Conservation (phyloP, 2,329 filamentous ascomycete species). For the Penicillium occitanis region DNA sequence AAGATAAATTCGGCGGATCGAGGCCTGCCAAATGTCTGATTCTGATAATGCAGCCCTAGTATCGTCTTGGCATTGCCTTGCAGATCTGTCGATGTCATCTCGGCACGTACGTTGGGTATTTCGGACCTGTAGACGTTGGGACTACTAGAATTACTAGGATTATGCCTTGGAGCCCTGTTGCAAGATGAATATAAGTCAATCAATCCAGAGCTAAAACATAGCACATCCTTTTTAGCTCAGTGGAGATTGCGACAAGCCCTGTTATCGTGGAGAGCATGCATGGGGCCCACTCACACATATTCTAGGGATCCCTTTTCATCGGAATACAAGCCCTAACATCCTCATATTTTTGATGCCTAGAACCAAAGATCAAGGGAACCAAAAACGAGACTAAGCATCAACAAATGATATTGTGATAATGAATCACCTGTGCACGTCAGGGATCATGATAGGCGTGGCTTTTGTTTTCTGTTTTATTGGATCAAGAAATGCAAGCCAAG, state of each 20-base stretch:
- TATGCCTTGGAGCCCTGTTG: no score
- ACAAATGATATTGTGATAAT: not conserved
- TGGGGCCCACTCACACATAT: not conserved
- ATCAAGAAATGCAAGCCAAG: not conserved
- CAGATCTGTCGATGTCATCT: not conserved
- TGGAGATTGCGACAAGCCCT: no score
- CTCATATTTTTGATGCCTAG: not conserved
- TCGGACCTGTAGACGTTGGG: not conserved
- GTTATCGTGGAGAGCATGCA: no score
- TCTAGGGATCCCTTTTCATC: no score
- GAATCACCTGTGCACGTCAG: not conserved
- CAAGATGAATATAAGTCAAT: no score
- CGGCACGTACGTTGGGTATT: not conserved
- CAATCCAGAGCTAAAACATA: no score
- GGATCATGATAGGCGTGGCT: not conserved
- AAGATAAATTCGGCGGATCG: not conserved
- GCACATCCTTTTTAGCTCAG: no score
- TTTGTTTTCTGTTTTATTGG: not conserved
- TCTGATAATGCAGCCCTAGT: not conserved
- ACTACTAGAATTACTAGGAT: not conserved
- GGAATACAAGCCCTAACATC: not conserved
- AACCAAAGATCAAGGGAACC: not conserved
- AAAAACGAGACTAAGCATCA: not conserved
- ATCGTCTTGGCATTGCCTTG: not conserved
- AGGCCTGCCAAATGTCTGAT: no score